phyloP scores from a whole-genome alignment of 306 rosid genomes.

The Pterocarpus santalinus region DNA sequence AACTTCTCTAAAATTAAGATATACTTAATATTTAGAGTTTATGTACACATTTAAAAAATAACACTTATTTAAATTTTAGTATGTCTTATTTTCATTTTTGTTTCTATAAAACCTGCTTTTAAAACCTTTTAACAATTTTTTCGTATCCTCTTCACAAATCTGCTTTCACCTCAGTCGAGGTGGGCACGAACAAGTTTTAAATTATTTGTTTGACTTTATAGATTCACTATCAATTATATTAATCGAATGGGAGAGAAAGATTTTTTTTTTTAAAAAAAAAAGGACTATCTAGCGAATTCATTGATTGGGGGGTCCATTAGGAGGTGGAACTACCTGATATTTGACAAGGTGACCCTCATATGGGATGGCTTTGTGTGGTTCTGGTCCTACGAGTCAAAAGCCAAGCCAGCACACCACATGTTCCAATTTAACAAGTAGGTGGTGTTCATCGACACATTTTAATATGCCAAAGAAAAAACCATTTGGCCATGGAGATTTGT shows the following conservation, averaged over 20 bases:
- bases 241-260: not conserved
- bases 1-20: no score
- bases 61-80: no score
- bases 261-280: not conserved
- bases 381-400: conserved; percentile 82
- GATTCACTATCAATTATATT: conserved; percentile 37
- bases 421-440: conserved; percentile 66
- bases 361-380: conserved; percentile 68
- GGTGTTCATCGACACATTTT: conserved; percentile 53
- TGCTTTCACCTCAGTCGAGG: conserved; percentile 18
- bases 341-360: conserved; percentile 56
- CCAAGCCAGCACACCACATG: conserved; percentile 82
- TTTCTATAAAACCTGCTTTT: conserved; percentile 8
- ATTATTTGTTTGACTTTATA: conserved; percentile 44
- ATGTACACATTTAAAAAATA: no score
- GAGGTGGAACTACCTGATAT: conserved; percentile 67
- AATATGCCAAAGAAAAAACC: not conserved
- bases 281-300: conserved; percentile 20
- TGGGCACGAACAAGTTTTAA: conserved; percentile 4
- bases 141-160: not conserved
- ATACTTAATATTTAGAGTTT: no score
- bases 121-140: not conserved
- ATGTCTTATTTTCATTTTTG: no score
- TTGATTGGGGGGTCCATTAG: conserved; percentile 59
- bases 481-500: conserved; percentile 42